Conservation (phyloP, 176 grass and related monocot species). For the Rhynchospora tenuis region DNA sequence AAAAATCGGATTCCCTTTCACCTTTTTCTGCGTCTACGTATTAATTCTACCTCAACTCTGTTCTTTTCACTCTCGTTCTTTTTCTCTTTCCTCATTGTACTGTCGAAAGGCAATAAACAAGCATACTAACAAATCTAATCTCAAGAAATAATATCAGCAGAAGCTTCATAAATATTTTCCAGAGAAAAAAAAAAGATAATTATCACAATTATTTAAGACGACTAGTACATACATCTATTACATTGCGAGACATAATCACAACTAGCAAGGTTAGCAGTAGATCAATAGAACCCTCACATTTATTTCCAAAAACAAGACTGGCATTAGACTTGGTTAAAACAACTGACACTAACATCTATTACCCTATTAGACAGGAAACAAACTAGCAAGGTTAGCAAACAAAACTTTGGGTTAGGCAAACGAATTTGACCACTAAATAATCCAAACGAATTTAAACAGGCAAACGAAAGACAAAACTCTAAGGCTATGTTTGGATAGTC, state of each 20-base stretch:
- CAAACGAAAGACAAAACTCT: constrained; percentile 4
- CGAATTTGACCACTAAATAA: constrained; percentile 5
- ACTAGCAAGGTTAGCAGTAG: not conserved
- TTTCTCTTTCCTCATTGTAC: too few relatives aligned
- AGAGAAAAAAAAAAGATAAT: not conserved
- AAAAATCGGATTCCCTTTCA: too few relatives aligned
- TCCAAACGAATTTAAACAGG: not conserved
- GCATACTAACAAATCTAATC: not conserved
- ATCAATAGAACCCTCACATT: not conserved
- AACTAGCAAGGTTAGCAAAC: constrained; percentile 23
- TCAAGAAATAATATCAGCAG: not conserved
- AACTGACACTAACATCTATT: not conserved
- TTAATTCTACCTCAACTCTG: not conserved
- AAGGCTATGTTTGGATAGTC: too few relatives aligned
- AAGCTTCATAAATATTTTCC: not conserved
- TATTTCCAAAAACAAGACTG: not conserved
- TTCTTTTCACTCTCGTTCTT: not conserved
- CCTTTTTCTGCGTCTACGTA: not conserved
- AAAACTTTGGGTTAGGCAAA: constrained; percentile 24
- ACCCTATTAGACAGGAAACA: not conserved
- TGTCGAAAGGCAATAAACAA: not conserved
- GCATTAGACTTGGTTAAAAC: not conserved
- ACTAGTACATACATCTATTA: constrained; percentile 9
- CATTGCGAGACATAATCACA: not conserved
- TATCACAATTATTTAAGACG: constrained; percentile 5